Base-by-base conservation (phyloP, 2,329 filamentous ascomycete species). In the Venturiaceae sp. region DNA sequence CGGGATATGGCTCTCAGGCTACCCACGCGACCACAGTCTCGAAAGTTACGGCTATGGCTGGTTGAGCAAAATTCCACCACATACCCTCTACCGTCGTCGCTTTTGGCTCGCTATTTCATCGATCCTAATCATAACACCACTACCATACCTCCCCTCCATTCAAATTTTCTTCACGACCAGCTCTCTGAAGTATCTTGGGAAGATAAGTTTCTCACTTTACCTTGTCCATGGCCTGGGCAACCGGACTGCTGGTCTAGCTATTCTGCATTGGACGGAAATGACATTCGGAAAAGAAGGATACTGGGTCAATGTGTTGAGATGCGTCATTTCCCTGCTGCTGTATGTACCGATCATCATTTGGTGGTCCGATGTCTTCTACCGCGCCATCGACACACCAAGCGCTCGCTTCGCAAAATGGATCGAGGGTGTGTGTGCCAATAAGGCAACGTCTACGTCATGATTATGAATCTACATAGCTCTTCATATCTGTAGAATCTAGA, bases 131-230 rank as follows among this genome's bases (percentile, higher is more conserved):
- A 39, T 44, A 1, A 8, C 19, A 2, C 23, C 44, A 16, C n/a
- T 53, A 9, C 30, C 44, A 8, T 28, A 30, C 47, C 72, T 71
- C 23, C 67, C 66, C 6, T 67, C 68, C 16, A 67, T 77, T 37
- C 74, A 77, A 57, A 67, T 66, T 53, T 63, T 76, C 30, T 75
- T 77, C 63, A 69, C 66, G 33, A 72, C 71, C 53, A 65, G 66
- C 0, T 41, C 75, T 3, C 72, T 74, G 13, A 73, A 74, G 59
- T 78, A 78, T 60, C 65, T 78, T 14, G 76, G 76, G 56, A 74
- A 73, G 53, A 74, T 77, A 58, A 76, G 73, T 2, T 78, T 74
- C 61, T 72, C 73, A 2, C 72, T 78, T 46, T 78, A 77, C 58
- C 70, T 77, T 54, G 73, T 77, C 21, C 76, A 78, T 52, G 53